A percentile compares a stretch with the other conserved stretches of the same genome.
Evolutionary conservation across 2,329 filamentous ascomycete genomes (phyloP).

Genomic region (Exophiala alcalophila): DNA sequence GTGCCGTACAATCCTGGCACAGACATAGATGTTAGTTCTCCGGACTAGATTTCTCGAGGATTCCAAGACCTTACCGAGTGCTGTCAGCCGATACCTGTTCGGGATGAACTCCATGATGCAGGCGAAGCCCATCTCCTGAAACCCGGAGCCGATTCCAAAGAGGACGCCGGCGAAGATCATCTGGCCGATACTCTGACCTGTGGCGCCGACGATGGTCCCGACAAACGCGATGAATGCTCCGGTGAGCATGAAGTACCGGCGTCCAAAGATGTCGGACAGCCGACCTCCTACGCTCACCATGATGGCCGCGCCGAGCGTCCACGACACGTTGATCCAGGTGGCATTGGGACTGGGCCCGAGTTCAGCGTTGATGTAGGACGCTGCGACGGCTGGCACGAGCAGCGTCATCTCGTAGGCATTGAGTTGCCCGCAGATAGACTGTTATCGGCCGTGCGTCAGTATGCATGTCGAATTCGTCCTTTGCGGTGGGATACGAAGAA

Average conservation of each 20-base stretch:
- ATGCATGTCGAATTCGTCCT: not conserved
- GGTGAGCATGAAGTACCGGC: slow-evolving; percentile 37
- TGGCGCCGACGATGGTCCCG: slow-evolving; percentile 39
- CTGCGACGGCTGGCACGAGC: slow-evolving; percentile 13
- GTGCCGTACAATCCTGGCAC: slow-evolving; percentile 14
- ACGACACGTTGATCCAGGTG: slow-evolving; percentile 16
- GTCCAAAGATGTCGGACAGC: slow-evolving; percentile 39
- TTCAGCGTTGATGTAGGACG: slow-evolving; percentile 15
- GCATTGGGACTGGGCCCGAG: slow-evolving; percentile 11
- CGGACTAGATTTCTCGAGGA: slow-evolving; percentile 19
- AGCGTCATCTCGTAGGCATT: slow-evolving; percentile 17
- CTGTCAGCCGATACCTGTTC: slow-evolving; percentile 38
- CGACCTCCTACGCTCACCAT: slow-evolving; percentile 35
- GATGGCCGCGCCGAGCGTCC: slow-evolving; percentile 15
- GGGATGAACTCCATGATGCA: slow-evolving; percentile 42
- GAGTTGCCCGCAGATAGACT: slow-evolving; percentile 19
- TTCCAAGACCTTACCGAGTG: slow-evolving; percentile 36
- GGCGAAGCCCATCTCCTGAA: slow-evolving; percentile 42
- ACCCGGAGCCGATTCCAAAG: slow-evolving; percentile 38
- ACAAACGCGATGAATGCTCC: slow-evolving; percentile 37
- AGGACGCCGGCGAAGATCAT: slow-evolving; percentile 41
- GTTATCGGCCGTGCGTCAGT: not conserved
- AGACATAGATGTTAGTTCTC: not conserved
- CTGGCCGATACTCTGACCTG: slow-evolving; percentile 37
- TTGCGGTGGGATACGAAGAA: too few relatives aligned